A percentile compares a stretch with the other conserved stretches of the same genome.
These are phyloP conservation scores for Babjeviella inositovora DNA, from an alignment of 805 yeast species.

Conservation along the genomic window DNA sequence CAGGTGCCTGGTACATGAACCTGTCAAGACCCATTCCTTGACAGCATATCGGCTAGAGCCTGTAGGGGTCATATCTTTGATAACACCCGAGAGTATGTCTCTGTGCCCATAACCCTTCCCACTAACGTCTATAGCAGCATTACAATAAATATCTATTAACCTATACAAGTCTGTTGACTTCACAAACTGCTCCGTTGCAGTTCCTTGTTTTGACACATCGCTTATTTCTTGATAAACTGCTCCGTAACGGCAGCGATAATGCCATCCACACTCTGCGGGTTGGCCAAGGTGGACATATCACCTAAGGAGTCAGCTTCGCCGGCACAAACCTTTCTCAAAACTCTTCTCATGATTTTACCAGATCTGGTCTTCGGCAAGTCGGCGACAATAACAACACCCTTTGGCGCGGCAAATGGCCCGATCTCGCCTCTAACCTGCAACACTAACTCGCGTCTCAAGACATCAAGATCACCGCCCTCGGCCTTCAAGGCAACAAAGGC, in stretches of 20 bases:
- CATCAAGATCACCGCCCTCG: slow-evolving; percentile 25
- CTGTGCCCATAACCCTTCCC: too few species aligned
- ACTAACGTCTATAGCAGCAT: too few species aligned
- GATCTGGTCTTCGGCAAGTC: slow-evolving; percentile 81
- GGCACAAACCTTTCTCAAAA: slow-evolving; percentile 60
- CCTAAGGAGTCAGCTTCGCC: slow-evolving; percentile 72
- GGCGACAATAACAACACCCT: slow-evolving; percentile 51
- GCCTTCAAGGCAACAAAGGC: slow-evolving; percentile 64
- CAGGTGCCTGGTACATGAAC: too few species aligned
- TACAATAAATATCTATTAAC: too few species aligned
- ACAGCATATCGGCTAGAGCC: too few species aligned
- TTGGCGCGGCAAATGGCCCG: slow-evolving; percentile 82
- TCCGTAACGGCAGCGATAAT: slow-evolving; percentile 40
- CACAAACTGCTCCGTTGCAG: too few species aligned
- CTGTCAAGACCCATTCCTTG: too few species aligned
- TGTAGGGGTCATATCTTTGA: too few species aligned
- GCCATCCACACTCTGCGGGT: slow-evolving; percentile 59
- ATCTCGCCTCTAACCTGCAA: slow-evolving; percentile 64
- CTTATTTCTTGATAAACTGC: slow-evolving; percentile 4
- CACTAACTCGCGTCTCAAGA: slow-evolving; percentile 45
- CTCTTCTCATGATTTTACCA: slow-evolving; percentile 80
- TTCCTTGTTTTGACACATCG: too few species aligned
- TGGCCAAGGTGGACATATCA: slow-evolving; percentile 62
- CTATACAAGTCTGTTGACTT: too few species aligned
- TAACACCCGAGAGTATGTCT: too few species aligned